Conservation (phyloP, 176 grass and related monocot genomes). For the Eragrostis nindensis region DNA sequence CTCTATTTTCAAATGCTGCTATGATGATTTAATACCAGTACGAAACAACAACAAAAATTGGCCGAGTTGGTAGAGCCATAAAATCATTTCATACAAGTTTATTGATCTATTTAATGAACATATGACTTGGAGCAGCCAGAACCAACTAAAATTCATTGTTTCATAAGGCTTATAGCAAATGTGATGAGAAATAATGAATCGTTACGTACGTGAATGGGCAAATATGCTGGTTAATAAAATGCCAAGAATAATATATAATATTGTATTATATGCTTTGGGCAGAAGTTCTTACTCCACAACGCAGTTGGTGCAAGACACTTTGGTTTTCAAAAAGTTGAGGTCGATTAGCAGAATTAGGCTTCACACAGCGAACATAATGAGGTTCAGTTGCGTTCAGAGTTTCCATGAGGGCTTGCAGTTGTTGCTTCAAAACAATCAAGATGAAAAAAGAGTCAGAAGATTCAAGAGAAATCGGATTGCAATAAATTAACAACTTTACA, state of each 20-base stretch:
- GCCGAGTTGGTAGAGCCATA: no score
- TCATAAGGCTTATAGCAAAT: no score
- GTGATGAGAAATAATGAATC: not conserved
- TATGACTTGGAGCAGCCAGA: no score
- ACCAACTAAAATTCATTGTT: no score
- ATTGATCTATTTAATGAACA: conserved; percentile 19
- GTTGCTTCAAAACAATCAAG: conserved; percentile 63
- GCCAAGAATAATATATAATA: conserved; percentile 28
- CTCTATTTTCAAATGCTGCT: conserved; percentile 15
- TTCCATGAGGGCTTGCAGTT: conserved; percentile 99
- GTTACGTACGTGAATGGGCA: not conserved
- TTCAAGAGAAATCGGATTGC: not conserved
- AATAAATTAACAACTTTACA: not conserved
- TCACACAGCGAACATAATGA: conserved; percentile 96
- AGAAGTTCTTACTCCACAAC: conserved; percentile 87
- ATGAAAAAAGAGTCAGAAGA: conserved; percentile 22
- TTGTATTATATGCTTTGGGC: conserved; percentile 9
- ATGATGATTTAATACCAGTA: conserved; percentile 9
- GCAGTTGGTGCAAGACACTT: conserved; percentile 94
- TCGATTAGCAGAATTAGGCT: conserved; percentile 93
- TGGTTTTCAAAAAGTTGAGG: conserved; percentile 97
- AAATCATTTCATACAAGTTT: conserved; percentile 16
- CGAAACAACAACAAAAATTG: not conserved
- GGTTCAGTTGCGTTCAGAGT: conserved; percentile 88
- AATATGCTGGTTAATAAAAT: conserved; percentile 14